phyloP scores from a whole-genome alignment of 225 moss, liverwort and hornwort species.

The Bryum argenteum region DNA sequence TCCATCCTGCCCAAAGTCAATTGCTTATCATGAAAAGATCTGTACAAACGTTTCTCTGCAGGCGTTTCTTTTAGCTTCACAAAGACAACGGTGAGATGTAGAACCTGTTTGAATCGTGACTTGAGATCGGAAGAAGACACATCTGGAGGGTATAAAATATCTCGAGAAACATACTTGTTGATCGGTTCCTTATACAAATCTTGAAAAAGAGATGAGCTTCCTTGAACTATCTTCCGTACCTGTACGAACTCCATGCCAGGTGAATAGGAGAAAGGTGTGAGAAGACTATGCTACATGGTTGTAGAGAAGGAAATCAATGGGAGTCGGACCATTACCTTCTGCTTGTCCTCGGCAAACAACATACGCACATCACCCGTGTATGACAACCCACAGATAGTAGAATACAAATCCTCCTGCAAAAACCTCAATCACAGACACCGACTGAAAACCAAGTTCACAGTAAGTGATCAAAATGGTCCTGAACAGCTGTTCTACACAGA shows the following conservation, averaged over 20 bases:
- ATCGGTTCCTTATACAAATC: conserved; percentile 69
- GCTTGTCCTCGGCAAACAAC: conserved; percentile 89
- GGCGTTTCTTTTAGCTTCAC: background rate
- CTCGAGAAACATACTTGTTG: conserved; percentile 52
- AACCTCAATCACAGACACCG: conserved; percentile 29
- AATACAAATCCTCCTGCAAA: conserved; percentile 89
- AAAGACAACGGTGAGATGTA: background rate
- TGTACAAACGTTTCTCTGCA: background rate
- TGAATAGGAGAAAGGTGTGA: background rate
- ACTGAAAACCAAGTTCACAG: conserved; percentile 32
- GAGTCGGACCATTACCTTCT: conserved; percentile 57
- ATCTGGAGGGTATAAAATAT: conserved; percentile 60
- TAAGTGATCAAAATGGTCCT: conserved; percentile 22
- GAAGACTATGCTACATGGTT: background rate
- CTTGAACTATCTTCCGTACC: conserved; percentile 92
- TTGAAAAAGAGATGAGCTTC: conserved; percentile 72
- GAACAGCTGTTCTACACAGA: conserved; percentile 6
- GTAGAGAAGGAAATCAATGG: background rate
- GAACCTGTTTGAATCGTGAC: conserved; percentile 65
- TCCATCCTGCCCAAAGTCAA: conserved; percentile 48
- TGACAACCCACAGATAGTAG: conserved; percentile 84
- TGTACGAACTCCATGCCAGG: conserved; percentile 32
- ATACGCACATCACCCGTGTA: conserved; percentile 92
- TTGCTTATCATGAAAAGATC: conserved; percentile 22
- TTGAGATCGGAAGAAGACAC: conserved; percentile 53